phyloP scores from a whole-genome alignment of 78 protist species.

The Paratrimastix pyriformis region DNA sequence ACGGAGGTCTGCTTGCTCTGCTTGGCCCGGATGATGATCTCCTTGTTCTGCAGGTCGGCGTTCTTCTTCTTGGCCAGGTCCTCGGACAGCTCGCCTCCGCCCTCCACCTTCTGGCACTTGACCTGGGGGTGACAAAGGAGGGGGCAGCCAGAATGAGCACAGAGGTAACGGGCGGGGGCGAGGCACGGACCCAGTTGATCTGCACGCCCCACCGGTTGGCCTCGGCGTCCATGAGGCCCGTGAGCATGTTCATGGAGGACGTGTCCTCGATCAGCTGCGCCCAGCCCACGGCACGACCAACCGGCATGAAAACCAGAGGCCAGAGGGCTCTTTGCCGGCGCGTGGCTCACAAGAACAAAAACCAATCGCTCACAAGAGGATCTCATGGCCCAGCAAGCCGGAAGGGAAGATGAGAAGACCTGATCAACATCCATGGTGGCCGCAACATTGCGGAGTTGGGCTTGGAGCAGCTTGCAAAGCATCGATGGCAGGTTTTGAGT shows the following conservation, averaged over 20 bases:
- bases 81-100: background rate
- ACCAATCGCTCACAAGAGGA: too few relatives aligned
- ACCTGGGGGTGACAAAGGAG: background rate
- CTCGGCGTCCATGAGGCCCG: conserved; percentile 9
- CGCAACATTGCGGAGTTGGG: conserved; percentile 5
- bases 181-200: too few relatives aligned
- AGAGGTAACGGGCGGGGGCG: too few relatives aligned
- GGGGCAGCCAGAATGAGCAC: background rate
- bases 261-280: conserved; percentile 8
- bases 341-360: too few relatives aligned
- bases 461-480: conserved; percentile 1
- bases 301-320: too few relatives aligned
- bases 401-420: too few relatives aligned
- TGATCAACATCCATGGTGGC: background rate
- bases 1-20: conserved; percentile 3
- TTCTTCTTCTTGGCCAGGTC: conserved; percentile 4
- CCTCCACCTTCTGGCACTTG: conserved; percentile 3
- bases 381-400: too few relatives aligned
- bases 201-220: conserved; percentile 2
- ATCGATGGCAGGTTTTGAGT: background rate
- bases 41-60: conserved; percentile 7
- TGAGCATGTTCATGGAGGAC: background rate
- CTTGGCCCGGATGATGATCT: conserved; percentile 9
- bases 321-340: too few relatives aligned
- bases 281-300: too few relatives aligned